A percentile compares a stretch with the other conserved stretches of the same genome.
Conservation (phyloP, 1,284 basidiomycete species). For the Stygiomarasmius scandens region DNA sequence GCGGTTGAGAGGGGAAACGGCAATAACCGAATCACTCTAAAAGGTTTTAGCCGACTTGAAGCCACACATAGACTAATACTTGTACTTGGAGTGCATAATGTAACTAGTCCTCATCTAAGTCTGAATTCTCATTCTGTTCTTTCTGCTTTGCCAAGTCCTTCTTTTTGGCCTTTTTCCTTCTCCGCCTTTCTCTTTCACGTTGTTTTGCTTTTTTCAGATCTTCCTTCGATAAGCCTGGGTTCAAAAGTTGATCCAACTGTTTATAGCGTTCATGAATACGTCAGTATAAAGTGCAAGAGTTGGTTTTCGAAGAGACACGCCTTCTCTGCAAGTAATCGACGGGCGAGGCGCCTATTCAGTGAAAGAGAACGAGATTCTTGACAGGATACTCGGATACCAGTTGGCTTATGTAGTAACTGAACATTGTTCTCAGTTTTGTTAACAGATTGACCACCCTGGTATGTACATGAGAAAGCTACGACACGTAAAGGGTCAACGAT, state of each 20-base stretch:
- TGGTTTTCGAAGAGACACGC: conserved; percentile 41
- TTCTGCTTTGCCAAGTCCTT: conserved; percentile 44
- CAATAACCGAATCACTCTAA: not conserved
- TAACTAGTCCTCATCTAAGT: not conserved
- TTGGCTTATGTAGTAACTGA: conserved; percentile 77
- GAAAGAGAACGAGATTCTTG: conserved; percentile 78
- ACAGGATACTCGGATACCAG: conserved; percentile 74
- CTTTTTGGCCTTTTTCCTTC: conserved; percentile 72
- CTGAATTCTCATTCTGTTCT: conserved; percentile 20
- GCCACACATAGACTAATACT: no score
- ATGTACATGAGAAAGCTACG: conserved; percentile 26
- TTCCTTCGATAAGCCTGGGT: conserved; percentile 76
- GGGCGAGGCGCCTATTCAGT: conserved; percentile 71
- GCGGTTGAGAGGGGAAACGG: not conserved
- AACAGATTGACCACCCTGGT: conserved; percentile 76
- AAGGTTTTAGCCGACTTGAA: no score
- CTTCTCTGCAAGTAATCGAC: conserved; percentile 69
- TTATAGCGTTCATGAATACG: not conserved
- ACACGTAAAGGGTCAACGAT: conserved; percentile 13
- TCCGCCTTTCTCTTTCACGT: conserved; percentile 68
- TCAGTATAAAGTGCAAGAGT: conserved; percentile 1
- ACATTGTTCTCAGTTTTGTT: conserved; percentile 87
- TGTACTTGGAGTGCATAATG: no score
- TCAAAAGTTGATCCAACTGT: conserved; percentile 69
- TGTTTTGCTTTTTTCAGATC: conserved; percentile 68